Evolutionary conservation across 2,329 filamentous ascomycete species (phyloP).

Genomic region (Hymenoscyphus infarciens): DNA sequence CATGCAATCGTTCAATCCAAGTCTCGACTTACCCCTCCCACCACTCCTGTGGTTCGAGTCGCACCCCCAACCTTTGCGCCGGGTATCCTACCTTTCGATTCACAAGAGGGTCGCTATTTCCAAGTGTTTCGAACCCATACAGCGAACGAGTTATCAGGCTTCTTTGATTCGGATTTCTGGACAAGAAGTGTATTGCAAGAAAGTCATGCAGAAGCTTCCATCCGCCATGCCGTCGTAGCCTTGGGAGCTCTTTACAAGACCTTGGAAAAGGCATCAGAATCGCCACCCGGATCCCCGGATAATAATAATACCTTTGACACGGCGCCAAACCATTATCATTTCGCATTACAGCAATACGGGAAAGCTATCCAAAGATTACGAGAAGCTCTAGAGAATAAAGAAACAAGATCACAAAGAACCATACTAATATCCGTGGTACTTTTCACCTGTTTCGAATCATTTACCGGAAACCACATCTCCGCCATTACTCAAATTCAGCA

Average conservation of each 20-base stretch:
- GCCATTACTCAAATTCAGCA: constrained; percentile 60
- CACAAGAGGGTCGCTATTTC: constrained; percentile 57
- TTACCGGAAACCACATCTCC: constrained; percentile 59
- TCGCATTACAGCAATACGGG: constrained; percentile 58
- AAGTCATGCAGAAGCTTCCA: constrained; percentile 57
- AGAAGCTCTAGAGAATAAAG: constrained; percentile 42
- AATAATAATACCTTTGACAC: constrained; percentile 36
- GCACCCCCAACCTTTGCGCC: constrained; percentile 20
- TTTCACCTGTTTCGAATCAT: constrained; percentile 66
- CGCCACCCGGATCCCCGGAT: constrained; percentile 41
- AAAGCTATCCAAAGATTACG: constrained; percentile 52
- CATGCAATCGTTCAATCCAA: constrained; percentile 1
- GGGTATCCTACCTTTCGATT: constrained; percentile 43
- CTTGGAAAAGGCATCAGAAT: constrained; percentile 52
- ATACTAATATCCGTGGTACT: constrained; percentile 63
- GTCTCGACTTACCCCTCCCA: constrained; percentile 8
- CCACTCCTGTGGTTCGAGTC: constrained; percentile 14
- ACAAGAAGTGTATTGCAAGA: constrained; percentile 58
- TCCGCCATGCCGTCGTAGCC: constrained; percentile 63
- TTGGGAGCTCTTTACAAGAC: constrained; percentile 66
- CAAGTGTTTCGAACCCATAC: constrained; percentile 59
- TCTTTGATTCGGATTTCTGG: constrained; percentile 66
- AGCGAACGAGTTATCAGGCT: constrained; percentile 60
- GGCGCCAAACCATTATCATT: constrained; percentile 52
- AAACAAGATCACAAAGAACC: constrained; percentile 45